These are phyloP conservation scores for Yamadazyma dushanensis DNA, from an alignment of 1,139 yeast genomes.

Conservation along the genomic window DNA sequence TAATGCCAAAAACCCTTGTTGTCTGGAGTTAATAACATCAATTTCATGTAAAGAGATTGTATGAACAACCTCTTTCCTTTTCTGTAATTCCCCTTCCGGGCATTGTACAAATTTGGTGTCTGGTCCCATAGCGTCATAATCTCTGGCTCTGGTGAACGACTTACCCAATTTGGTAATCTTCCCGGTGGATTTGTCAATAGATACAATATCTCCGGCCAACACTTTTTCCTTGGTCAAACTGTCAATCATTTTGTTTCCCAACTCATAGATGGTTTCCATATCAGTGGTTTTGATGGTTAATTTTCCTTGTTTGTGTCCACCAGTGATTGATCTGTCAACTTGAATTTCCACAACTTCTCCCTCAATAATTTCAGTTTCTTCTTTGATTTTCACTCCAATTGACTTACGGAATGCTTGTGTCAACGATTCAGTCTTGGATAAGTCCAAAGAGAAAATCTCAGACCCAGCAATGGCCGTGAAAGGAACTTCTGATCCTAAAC, in stretches of 20 bases:
- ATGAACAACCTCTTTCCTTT: conserved; percentile 92
- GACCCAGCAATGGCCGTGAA: conserved; percentile 94
- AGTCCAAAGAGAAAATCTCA: conserved; percentile 86
- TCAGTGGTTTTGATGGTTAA: conserved; percentile 96
- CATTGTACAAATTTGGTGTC: conserved; percentile 97
- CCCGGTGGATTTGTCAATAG: conserved; percentile 95
- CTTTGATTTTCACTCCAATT: conserved; percentile 92
- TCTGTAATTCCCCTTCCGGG: conserved; percentile 98
- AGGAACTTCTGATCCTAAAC: conserved; percentile 88
- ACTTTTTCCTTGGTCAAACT: conserved; percentile 93
- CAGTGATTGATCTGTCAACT: conserved; percentile 93
- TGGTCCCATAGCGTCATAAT: conserved; percentile 99
- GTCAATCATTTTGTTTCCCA: conserved; percentile 97
- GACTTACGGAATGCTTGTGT: conserved; percentile 95
- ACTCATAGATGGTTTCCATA: conserved; percentile 97
- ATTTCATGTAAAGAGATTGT: conserved; percentile 96
- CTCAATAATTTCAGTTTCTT: conserved; percentile 95
- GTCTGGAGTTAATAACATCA: conserved; percentile 96
- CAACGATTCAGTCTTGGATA: conserved; percentile 92
- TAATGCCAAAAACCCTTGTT: conserved; percentile 95
- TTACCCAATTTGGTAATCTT: conserved; percentile 92
- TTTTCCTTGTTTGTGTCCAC: conserved; percentile 98
- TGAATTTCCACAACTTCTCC: conserved; percentile 99
- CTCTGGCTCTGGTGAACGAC: conserved; percentile 93
- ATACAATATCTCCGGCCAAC: conserved; percentile 94